phyloP scores from a whole-genome alignment of 2,329 filamentous ascomycete species.

The Periconia sp. region DNA sequence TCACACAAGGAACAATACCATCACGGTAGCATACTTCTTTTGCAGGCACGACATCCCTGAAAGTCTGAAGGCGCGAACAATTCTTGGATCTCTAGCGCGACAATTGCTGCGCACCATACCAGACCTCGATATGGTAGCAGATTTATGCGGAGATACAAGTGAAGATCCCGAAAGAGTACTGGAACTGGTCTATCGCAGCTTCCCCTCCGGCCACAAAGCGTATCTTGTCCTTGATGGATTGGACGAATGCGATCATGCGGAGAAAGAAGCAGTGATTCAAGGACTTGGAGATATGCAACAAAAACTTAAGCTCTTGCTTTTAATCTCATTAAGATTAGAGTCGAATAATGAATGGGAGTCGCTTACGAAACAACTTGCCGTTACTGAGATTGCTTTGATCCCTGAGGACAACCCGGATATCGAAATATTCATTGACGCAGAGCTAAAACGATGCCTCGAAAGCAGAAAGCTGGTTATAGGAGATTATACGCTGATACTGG shows the following conservation, averaged over 20 bases:
- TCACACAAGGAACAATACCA: neutral
- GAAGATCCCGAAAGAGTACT: constrained; percentile 7
- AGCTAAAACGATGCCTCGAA: constrained; percentile 28
- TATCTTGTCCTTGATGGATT: constrained; percentile 40
- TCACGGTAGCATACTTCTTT: constrained; percentile 34
- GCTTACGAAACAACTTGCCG: constrained; percentile 3
- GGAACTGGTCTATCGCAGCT: constrained; percentile 5
- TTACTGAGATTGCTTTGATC: constrained; percentile 14
- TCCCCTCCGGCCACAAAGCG: constrained; percentile 20
- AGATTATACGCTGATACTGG: constrained; percentile 29
- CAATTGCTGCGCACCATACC: constrained; percentile 43
- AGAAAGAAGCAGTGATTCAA: constrained; percentile 11
- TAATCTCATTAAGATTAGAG: constrained; percentile 24
- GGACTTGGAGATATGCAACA: constrained; percentile 24
- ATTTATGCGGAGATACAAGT: constrained; percentile 8
- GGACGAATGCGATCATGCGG: constrained; percentile 31
- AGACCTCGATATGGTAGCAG: constrained; percentile 20
- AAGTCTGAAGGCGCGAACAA: constrained; percentile 28
- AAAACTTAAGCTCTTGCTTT: constrained; percentile 19
- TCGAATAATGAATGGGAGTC: constrained; percentile 2
- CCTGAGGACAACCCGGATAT: constrained; percentile 30
- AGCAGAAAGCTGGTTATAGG: constrained; percentile 21
- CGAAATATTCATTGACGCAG: constrained; percentile 30
- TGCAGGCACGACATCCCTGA: constrained; percentile 28
- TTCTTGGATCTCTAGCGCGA: constrained; percentile 33